Conservation (phyloP, 1,284 basidiomycete genomes). For the Albatrellus sp. region DNA sequence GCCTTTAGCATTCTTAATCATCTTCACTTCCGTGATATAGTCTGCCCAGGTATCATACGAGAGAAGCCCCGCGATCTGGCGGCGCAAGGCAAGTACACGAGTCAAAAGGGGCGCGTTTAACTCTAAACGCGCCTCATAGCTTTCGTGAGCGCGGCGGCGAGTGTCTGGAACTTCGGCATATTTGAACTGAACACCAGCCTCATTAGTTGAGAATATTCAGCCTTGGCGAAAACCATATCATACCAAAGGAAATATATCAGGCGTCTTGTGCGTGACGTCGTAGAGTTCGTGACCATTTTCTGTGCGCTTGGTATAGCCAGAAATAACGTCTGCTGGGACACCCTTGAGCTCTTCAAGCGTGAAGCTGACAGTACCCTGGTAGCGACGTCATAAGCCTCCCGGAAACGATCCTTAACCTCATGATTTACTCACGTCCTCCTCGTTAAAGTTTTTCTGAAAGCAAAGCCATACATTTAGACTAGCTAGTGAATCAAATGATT, state of each 20-base stretch:
- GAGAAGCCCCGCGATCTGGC: conserved; percentile 52
- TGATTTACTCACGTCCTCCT: conserved; percentile 52
- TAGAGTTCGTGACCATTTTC: conserved; percentile 46
- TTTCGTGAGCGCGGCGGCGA: conserved; percentile 50
- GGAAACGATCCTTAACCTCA: background rate
- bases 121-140: conserved; percentile 52
- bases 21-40: conserved; percentile 71
- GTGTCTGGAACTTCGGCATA: conserved; percentile 60
- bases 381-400: background rate
- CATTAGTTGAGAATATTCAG: background rate
- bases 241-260: conserved; percentile 71
- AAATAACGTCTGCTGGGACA: conserved; percentile 64
- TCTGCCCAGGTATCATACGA: conserved; percentile 75
- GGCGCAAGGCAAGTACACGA: conserved; percentile 55
- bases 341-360: conserved; percentile 66
- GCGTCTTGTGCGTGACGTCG: conserved; percentile 60
- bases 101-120: conserved; percentile 60
- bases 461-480: background rate
- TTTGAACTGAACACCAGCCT: conserved; percentile 44
- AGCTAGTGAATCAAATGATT: background rate
- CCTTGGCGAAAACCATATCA: conserved; percentile 11
- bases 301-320: conserved; percentile 55
- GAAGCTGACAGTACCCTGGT: conserved; percentile 51
- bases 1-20: conserved; percentile 61
- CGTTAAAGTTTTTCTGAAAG: conserved; percentile 71